Conservation (phyloP, 2,329 filamentous ascomycete genomes). For the Stemphylium vesicarium region DNA sequence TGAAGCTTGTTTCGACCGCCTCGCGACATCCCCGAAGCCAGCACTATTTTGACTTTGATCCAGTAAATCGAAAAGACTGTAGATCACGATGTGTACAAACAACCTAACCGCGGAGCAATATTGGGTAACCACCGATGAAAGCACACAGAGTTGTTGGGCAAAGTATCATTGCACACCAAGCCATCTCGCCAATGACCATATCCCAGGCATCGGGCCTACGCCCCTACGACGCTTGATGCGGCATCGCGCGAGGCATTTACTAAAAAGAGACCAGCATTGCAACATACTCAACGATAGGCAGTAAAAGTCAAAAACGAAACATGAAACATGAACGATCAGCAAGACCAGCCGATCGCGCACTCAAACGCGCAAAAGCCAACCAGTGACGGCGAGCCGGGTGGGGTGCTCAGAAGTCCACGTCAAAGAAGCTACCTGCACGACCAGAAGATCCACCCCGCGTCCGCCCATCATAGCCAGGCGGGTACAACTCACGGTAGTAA, state of each 20-base stretch:
- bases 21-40: too few relatives aligned
- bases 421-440: background rate
- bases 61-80: too few relatives aligned
- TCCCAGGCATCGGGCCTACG: too few relatives aligned
- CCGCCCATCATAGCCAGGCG: too few relatives aligned
- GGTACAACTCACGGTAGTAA: background rate
- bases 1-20: constrained; percentile 1
- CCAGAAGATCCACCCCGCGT: background rate
- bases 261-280: background rate
- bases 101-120: too few relatives aligned
- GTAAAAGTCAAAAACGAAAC: background rate
- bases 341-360: background rate
- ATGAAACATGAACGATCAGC: background rate
- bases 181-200: background rate
- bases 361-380: background rate
- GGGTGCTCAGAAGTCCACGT: background rate
- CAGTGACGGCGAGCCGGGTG: background rate
- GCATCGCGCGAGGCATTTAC: constrained; percentile 2
- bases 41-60: too few relatives aligned
- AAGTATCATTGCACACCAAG: background rate
- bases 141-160: too few relatives aligned
- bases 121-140: too few relatives aligned
- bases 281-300: background rate
- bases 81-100: too few relatives aligned
- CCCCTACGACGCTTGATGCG: background rate